phyloP scores from a whole-genome alignment of 441 rosid species.

The Populus hybrid region DNA sequence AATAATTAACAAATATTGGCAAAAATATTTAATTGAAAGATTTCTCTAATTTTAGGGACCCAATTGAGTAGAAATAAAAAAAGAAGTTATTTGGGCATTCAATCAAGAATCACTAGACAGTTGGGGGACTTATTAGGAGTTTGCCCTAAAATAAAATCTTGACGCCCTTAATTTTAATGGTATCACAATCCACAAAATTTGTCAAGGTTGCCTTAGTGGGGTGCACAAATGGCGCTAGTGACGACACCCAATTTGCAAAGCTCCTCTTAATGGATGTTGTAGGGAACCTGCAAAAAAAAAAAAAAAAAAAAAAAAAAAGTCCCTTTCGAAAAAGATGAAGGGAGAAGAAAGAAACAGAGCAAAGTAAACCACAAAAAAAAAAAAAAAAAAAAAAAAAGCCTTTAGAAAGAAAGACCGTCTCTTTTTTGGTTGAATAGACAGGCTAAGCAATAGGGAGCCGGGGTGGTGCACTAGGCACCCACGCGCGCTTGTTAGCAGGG shows the following conservation, averaged over 20 bases:
- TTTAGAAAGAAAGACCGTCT: not conserved
- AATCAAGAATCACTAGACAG: not conserved
- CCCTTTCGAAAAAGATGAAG: not conserved
- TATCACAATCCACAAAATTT: slow-evolving; percentile 24
- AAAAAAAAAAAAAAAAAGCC: not conserved
- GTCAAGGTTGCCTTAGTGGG: slow-evolving; percentile 36
- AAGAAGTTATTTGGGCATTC: not conserved
- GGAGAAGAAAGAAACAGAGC: not conserved
- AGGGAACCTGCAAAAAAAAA: not conserved
- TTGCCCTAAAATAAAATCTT: not conserved
- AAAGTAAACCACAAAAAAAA: not conserved
- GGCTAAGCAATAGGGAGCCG: slow-evolving; percentile 30
- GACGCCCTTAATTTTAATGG: not conserved
- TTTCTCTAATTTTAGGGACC: no score
- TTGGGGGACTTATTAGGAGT: not conserved
- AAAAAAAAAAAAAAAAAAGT: not conserved
- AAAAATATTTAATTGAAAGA: no score
- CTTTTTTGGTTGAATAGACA: slow-evolving; percentile 25
- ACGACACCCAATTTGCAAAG: slow-evolving; percentile 7
- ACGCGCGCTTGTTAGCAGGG: slow-evolving; percentile 32
- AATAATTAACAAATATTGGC: no score
- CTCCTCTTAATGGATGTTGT: not conserved
- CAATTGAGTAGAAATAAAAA: not conserved
- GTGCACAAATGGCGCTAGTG: slow-evolving; percentile 29
- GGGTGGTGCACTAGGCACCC: slow-evolving; percentile 33